Percentiles rank a stretch among this genome's conserved stretches.
Evolutionary conservation across 2,329 filamentous ascomycete genomes (phyloP).

Genomic region (Xylaria multiplex): DNA sequence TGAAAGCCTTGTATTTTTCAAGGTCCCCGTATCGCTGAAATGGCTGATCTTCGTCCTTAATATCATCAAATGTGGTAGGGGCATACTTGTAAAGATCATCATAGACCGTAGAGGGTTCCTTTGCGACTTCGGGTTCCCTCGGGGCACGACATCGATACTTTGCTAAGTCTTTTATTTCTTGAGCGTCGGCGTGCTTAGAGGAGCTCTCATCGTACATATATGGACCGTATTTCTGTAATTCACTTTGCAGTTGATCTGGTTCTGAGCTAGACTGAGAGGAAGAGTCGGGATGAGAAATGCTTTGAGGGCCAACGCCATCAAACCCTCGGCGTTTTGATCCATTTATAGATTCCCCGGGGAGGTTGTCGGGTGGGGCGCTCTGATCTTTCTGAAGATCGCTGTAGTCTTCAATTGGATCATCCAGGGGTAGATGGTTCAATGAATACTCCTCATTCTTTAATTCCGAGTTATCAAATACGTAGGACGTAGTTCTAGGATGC

Average conservation of each 20-base stretch:
- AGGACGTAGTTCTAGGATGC: constrained; percentile 5
- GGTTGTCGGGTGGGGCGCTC: constrained; percentile 41
- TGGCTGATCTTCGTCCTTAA: constrained; percentile 41
- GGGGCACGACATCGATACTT: constrained; percentile 48
- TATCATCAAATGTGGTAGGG: constrained; percentile 42
- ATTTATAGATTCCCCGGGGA: constrained; percentile 30
- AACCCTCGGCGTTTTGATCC: constrained; percentile 42
- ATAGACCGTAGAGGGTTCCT: constrained; percentile 44
- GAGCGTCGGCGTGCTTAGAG: constrained; percentile 33
- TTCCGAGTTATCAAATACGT: constrained; percentile 22
- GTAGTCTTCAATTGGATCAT: constrained; percentile 46
- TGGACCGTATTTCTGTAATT: constrained; percentile 54
- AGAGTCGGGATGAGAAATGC: constrained; percentile 46
- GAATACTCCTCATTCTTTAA: constrained; percentile 48
- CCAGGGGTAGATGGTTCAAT: constrained; percentile 47
- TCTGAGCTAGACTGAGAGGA: constrained; percentile 34
- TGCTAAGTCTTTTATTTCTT: constrained; percentile 53
- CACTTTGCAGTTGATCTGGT: constrained; percentile 46
- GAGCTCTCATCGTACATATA: constrained; percentile 51
- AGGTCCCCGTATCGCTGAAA: constrained; percentile 54
- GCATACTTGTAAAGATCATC: constrained; percentile 55
- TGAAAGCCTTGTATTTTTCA: constrained; percentile 52
- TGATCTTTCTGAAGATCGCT: constrained; percentile 52
- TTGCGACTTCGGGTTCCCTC: constrained; percentile 9
- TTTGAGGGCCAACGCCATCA: constrained; percentile 49